Conservation (phyloP, 2,329 filamentous ascomycete genomes). For the Emydomyces testavorans region DNA sequence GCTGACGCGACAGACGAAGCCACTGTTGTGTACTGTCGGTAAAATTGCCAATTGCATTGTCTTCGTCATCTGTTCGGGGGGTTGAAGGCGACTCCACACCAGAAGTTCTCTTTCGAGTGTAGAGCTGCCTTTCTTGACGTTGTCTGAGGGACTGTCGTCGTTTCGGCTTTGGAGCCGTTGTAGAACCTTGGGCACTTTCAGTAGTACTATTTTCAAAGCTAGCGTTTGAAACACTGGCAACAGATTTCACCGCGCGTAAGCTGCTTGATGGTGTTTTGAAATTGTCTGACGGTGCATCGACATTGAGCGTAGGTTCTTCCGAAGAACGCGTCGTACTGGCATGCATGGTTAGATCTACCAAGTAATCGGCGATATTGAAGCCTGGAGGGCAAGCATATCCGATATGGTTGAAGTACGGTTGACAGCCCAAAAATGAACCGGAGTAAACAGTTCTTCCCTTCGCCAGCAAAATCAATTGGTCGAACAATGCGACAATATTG, state of each 20-base stretch:
- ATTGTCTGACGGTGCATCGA: constrained; percentile 49
- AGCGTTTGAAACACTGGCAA: constrained; percentile 67
- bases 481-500: constrained; percentile 95
- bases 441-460: constrained; percentile 87
- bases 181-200: constrained; percentile 49
- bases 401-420: constrained; percentile 81
- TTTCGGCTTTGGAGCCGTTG: constrained; percentile 54
- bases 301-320: constrained; percentile 48
- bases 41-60: constrained; percentile 40
- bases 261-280: constrained; percentile 71
- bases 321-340: constrained; percentile 51
- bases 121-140: constrained; percentile 82
- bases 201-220: constrained; percentile 53
- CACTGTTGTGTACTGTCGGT: constrained; percentile 45
- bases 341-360: constrained; percentile 97
- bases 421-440: constrained; percentile 76
- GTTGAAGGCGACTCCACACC: constrained; percentile 46
- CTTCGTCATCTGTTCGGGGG: constrained; percentile 53
- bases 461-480: constrained; percentile 81
- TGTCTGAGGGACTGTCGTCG: constrained; percentile 70
- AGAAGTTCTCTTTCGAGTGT: constrained; percentile 62
- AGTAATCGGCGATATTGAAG: constrained; percentile 97
- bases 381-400: constrained; percentile 90
- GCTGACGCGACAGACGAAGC: constrained; percentile 48
- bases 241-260: constrained; percentile 76